Percentiles rank a stretch among this genome's conserved stretches.
phyloP scores from a whole-genome alignment of 2,329 filamentous ascomycete species.

The Eurotiales sp. region DNA sequence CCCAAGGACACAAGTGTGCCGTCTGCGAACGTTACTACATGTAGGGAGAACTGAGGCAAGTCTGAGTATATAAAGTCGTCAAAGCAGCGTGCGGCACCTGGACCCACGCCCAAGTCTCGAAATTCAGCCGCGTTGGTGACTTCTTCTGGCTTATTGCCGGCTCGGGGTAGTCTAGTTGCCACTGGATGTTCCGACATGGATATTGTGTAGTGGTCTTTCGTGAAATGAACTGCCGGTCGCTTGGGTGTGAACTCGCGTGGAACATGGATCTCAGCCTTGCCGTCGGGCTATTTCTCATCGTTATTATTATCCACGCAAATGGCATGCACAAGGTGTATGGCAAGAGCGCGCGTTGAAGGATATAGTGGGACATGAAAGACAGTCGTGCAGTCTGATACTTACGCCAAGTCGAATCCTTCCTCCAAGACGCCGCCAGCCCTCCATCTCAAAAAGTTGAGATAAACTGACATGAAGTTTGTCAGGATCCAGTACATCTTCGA shows the following conservation, averaged over 20 bases:
- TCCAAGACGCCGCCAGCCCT: conserved; percentile 3
- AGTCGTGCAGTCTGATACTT: background rate
- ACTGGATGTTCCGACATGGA: conserved; percentile 2
- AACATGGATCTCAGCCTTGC: conserved; percentile 2
- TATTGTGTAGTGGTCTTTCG: background rate
- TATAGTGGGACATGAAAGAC: background rate
- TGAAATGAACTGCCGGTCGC: conserved; percentile 4
- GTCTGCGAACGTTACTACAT: background rate
- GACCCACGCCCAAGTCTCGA: background rate
- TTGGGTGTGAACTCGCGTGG: background rate
- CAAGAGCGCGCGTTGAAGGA: background rate
- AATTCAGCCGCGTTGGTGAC: background rate
- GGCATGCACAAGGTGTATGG: background rate
- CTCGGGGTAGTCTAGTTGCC: background rate
- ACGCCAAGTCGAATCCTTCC: conserved; percentile 1
- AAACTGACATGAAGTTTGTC: background rate
- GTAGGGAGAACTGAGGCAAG: conserved; percentile 2
- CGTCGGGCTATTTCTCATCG: background rate
- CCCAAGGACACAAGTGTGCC: conserved; percentile 1
- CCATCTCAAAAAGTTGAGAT: conserved; percentile 3
- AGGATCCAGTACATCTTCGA: conserved; percentile 3
- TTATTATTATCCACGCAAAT: background rate
- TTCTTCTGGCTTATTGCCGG: background rate
- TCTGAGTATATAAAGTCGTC: conserved; percentile 6
- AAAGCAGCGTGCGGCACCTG: background rate